These are phyloP conservation scores for Lepiota venenata DNA, from an alignment of 768 basidiomycete species.

Conservation along the genomic window DNA sequence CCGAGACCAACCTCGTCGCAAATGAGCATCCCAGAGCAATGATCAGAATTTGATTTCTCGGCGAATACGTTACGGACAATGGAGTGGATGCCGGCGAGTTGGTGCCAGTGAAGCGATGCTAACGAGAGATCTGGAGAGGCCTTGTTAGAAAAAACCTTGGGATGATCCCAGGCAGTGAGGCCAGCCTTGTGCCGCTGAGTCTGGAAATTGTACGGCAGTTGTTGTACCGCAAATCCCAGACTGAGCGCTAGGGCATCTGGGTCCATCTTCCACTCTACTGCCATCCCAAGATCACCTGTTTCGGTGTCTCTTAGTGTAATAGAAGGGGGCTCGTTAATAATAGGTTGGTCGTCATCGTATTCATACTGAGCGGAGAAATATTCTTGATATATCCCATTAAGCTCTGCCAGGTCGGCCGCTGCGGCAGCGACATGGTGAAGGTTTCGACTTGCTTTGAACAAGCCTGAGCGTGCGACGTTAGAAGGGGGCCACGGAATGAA, in stretches of 20 bases:
- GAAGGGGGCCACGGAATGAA: too few species aligned
- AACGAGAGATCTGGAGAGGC: too few species aligned
- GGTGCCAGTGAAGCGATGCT: conserved; percentile 19
- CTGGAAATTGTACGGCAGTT: conserved; percentile 16
- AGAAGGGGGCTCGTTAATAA: not conserved
- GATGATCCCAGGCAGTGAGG: conserved; percentile 10
- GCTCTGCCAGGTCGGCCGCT: too few species aligned
- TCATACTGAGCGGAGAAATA: too few species aligned
- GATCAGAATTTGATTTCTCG: not conserved
- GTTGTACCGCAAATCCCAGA: conserved; percentile 9
- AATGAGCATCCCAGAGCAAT: conserved; percentile 13
- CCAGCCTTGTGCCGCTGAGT: conserved; percentile 2
- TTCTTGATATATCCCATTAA: too few species aligned
- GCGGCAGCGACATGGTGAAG: too few species aligned
- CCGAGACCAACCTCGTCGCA: conserved; percentile 25
- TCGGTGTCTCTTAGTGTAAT: not conserved
- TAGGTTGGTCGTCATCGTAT: too few species aligned
- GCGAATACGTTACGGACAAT: conserved; percentile 12
- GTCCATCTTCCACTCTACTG: conserved; percentile 15
- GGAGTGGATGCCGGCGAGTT: conserved; percentile 13
- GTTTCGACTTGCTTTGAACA: too few species aligned
- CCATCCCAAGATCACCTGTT: conserved; percentile 18
- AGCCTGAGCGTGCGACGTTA: too few species aligned
- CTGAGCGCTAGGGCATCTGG: not conserved
- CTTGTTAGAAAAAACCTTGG: too few species aligned